A percentile compares a stretch with the other conserved stretches of the same genome.
phyloP scores from a whole-genome alignment of 768 basidiomycete genomes.

The Saitozyma podzolica region DNA sequence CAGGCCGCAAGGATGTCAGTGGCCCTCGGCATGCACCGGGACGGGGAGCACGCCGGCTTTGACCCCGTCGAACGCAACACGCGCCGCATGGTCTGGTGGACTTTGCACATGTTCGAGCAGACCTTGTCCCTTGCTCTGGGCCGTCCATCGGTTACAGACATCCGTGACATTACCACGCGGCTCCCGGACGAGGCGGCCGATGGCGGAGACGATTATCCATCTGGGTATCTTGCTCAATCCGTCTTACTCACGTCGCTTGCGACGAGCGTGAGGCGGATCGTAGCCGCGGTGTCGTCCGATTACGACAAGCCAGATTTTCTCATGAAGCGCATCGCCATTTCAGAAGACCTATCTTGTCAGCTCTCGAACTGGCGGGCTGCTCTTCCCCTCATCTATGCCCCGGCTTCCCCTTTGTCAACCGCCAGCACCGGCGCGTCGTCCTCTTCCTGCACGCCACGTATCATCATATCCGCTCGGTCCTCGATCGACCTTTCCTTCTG shows the following conservation, averaged over 20 bases:
- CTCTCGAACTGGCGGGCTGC: too few species aligned
- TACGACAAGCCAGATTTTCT: slow-evolving; percentile 2
- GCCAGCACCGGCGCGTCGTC: too few species aligned
- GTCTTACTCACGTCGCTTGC: not conserved
- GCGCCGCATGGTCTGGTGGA: slow-evolving; percentile 18
- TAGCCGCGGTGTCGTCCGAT: slow-evolving; percentile 3
- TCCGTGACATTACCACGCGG: slow-evolving; percentile 3
- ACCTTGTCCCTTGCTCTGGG: slow-evolving; percentile 11
- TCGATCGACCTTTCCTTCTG: too few species aligned
- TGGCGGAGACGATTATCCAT: slow-evolving; percentile 6
- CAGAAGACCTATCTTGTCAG: too few species aligned
- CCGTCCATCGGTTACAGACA: slow-evolving; percentile 7
- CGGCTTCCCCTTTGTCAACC: too few species aligned
- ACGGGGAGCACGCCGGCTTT: slow-evolving; percentile 14
- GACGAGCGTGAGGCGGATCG: slow-evolving; percentile 6
- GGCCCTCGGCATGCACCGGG: slow-evolving; percentile 18
- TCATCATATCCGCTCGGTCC: too few species aligned
- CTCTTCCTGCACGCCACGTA: too few species aligned
- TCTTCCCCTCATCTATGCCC: too few species aligned
- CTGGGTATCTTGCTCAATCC: not conserved
- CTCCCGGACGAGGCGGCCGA: slow-evolving; percentile 7
- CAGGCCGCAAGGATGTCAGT: slow-evolving; percentile 13
- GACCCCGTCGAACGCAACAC: slow-evolving; percentile 13
- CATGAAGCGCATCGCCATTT: too few species aligned
- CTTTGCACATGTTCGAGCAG: slow-evolving; percentile 15